phyloP scores from a whole-genome alignment of 768 basidiomycete species.

The Tricholoma flavovirens region DNA sequence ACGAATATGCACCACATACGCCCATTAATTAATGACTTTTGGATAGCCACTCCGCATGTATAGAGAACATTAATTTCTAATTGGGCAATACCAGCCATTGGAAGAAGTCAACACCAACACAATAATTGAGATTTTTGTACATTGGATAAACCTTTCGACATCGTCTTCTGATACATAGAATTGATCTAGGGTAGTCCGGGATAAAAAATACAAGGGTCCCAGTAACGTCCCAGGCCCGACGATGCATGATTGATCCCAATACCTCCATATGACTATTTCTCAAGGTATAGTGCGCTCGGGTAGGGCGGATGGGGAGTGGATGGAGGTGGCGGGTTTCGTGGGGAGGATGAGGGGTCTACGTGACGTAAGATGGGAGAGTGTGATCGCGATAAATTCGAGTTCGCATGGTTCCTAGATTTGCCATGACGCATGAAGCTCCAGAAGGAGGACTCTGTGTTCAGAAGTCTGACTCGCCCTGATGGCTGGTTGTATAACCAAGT shows the following conservation, averaged over 20 bases:
- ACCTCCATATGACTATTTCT: not conserved
- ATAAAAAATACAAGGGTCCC: not conserved
- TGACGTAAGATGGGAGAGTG: not conserved
- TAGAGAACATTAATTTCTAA: too few relatives aligned
- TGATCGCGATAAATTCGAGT: not conserved
- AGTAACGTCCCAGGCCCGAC: not conserved
- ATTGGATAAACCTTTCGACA: not conserved
- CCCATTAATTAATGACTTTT: slow-evolving; percentile 9
- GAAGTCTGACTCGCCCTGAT: slow-evolving; percentile 20
- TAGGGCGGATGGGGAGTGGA: not conserved
- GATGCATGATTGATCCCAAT: not conserved
- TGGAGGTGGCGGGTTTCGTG: not conserved
- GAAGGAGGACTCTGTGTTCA: not conserved
- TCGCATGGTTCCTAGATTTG: not conserved
- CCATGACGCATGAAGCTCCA: not conserved
- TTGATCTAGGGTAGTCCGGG: not conserved
- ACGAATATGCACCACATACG: slow-evolving; percentile 18
- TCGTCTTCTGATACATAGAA: not conserved
- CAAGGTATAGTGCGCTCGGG: not conserved
- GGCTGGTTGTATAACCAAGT: slow-evolving; percentile 92
- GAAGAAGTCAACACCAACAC: too few relatives aligned
- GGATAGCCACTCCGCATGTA: not conserved
- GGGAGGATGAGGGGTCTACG: not conserved
- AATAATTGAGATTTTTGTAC: too few relatives aligned
- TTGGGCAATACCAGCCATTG: too few relatives aligned